Percentiles rank a stretch among this genome's conserved stretches.
These are phyloP conservation scores for Aspergillus haitiensis DNA, from an alignment of 495 filamentous ascomycete genomes.

Conservation along the genomic window DNA sequence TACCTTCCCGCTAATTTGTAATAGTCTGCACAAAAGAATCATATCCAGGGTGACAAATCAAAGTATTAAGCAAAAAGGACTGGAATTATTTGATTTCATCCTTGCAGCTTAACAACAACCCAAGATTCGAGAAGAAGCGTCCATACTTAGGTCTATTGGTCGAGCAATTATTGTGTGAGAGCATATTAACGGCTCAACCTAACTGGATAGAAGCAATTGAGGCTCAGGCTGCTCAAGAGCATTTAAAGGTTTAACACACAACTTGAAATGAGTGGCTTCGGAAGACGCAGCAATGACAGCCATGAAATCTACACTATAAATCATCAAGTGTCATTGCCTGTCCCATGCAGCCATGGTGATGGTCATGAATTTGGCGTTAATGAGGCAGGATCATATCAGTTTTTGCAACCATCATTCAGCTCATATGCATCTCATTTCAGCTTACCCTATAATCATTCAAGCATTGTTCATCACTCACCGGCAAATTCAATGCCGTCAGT, in stretches of 20 bases:
- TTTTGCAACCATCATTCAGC: conserved; percentile 38
- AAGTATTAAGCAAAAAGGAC: too few species aligned
- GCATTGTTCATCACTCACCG: conserved; percentile 36
- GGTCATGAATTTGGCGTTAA: conserved; percentile 35
- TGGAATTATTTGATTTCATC: too few species aligned
- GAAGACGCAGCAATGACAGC: conserved; percentile 38
- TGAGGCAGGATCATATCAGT: conserved; percentile 38
- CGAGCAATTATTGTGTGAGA: not conserved
- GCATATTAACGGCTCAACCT: not conserved
- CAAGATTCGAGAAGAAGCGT: too few species aligned
- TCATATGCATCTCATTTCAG: conserved; percentile 39
- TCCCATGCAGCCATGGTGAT: conserved; percentile 37
- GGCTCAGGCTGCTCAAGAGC: not conserved
- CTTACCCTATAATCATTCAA: conserved; percentile 37
- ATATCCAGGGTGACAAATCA: too few species aligned
- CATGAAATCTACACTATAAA: conserved; percentile 43
- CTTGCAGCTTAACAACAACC: too few species aligned
- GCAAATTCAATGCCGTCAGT: conserved; percentile 37
- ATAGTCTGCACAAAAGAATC: not conserved
- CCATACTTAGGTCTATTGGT: not conserved
- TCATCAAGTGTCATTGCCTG: conserved; percentile 37
- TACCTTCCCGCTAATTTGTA: conserved; percentile 26
- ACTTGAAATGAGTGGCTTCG: conserved; percentile 39
- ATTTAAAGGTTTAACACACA: not conserved
- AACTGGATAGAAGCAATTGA: not conserved